Conservation (phyloP, 495 filamentous ascomycete species). For the Aspergillus heteromorphus region DNA sequence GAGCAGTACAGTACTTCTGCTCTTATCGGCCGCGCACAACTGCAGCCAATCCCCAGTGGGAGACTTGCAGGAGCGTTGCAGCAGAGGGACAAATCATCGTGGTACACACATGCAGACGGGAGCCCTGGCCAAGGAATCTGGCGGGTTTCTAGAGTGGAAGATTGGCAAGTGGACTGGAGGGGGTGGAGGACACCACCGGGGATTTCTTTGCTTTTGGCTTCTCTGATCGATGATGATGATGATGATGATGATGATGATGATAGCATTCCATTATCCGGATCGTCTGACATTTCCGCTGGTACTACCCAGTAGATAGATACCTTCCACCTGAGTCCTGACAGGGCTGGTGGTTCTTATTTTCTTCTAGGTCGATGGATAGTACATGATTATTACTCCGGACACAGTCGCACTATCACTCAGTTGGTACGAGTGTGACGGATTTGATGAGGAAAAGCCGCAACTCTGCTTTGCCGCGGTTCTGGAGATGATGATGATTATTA, state of each 20-base stretch:
- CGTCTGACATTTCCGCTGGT: neutral
- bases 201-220: neutral
- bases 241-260: neutral
- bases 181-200: constrained; percentile 1
- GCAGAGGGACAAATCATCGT: constrained; percentile 34
- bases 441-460: too few relatives aligned
- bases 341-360: neutral
- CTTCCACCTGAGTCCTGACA: too few relatives aligned
- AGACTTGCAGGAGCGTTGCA: constrained; percentile 19
- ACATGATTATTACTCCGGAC: too few relatives aligned
- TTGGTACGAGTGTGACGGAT: too few relatives aligned
- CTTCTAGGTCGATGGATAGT: too few relatives aligned
- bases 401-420: too few relatives aligned
- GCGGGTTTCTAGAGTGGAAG: neutral
- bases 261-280: neutral
- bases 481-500: neutral
- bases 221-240: neutral
- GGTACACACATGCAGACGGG: constrained; percentile 30
- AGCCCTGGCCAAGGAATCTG: constrained; percentile 5
- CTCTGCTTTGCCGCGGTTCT: too few relatives aligned
- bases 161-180: constrained; percentile 6
- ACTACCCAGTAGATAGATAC: too few relatives aligned
- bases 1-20: constrained; percentile 6
- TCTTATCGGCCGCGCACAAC: constrained; percentile 18
- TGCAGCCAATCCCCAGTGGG: constrained; percentile 10